These are phyloP conservation scores for Kitagawia praeruptora DNA, from an alignment of 129 eudicot species.

Conservation along the genomic window DNA sequence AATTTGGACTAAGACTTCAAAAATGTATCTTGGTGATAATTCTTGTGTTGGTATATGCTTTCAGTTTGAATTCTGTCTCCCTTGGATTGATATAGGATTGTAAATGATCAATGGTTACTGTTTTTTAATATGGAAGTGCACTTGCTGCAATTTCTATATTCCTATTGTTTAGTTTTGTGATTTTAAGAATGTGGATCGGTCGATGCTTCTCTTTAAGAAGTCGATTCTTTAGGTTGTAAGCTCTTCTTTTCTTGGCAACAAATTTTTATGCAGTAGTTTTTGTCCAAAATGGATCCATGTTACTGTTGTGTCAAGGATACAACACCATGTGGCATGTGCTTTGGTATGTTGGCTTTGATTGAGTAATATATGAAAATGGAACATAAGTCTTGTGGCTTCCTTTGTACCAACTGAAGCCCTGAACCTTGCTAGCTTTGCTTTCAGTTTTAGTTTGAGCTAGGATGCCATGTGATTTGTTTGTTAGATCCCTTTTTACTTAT, in stretches of 20 bases:
- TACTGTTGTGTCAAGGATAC: not conserved
- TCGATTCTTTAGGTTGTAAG: not conserved
- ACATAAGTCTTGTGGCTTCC: not conserved
- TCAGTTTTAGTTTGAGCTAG: not conserved
- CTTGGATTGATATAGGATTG: slow-evolving; percentile 34
- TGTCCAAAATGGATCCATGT: not conserved
- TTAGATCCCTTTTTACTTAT: not conserved
- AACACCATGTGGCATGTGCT: not conserved
- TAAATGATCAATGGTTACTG: slow-evolving; percentile 51
- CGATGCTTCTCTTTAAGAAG: not conserved
- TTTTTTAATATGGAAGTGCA: not conserved
- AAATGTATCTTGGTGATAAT: slow-evolving; percentile 41
- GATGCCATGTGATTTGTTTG: not conserved
- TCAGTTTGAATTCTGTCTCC: not conserved
- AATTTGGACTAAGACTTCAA: not conserved
- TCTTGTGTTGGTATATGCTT: slow-evolving; percentile 80
- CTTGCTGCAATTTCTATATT: not conserved
- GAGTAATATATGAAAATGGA: not conserved
- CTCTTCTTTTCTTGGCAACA: not conserved
- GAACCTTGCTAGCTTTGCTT: not conserved
- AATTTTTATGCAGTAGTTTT: not conserved
- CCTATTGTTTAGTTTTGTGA: not conserved
- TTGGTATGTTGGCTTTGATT: not conserved
- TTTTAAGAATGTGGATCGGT: not conserved
- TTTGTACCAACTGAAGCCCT: not conserved